Conservation (phyloP, 2,329 filamentous ascomycete species). For the Coniosporium tulheliwenetii region DNA sequence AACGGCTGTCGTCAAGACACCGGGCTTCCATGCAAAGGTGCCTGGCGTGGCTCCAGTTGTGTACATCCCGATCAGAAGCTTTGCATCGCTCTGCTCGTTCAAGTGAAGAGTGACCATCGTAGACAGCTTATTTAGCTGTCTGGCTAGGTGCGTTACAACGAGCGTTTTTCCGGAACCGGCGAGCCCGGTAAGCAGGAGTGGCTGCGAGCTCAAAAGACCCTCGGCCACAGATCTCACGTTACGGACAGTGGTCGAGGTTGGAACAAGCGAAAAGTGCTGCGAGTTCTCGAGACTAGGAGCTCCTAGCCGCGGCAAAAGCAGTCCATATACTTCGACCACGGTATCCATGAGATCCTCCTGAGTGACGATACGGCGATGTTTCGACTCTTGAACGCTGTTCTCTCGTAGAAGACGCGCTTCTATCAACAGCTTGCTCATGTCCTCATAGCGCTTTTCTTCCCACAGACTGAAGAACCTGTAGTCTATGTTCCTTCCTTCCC, state of each 20-base stretch:
- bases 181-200: constrained; percentile 67
- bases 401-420: neutral
- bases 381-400: neutral
- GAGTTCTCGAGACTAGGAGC: constrained; percentile 11
- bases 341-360: constrained; percentile 13
- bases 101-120: constrained; percentile 88
- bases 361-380: neutral
- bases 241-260: constrained; percentile 53
- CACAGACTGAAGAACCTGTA: constrained; percentile 57
- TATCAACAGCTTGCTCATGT: constrained; percentile 5
- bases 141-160: constrained; percentile 66
- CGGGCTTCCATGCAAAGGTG: constrained; percentile 82
- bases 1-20: constrained; percentile 86
- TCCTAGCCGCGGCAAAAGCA: constrained; percentile 21
- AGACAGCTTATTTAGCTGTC: constrained; percentile 60
- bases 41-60: constrained; percentile 76
- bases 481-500: constrained; percentile 65
- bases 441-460: constrained; percentile 42
- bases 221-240: constrained; percentile 59
- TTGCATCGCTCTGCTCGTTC: constrained; percentile 96
- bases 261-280: constrained; percentile 32
- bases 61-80: constrained; percentile 89
- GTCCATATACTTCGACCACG: constrained; percentile 17
- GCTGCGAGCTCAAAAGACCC: constrained; percentile 50
- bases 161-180: constrained; percentile 86